Conservation (phyloP, 2,329 filamentous ascomycete species). For the Thermothelomyces thermophilus region DNA sequence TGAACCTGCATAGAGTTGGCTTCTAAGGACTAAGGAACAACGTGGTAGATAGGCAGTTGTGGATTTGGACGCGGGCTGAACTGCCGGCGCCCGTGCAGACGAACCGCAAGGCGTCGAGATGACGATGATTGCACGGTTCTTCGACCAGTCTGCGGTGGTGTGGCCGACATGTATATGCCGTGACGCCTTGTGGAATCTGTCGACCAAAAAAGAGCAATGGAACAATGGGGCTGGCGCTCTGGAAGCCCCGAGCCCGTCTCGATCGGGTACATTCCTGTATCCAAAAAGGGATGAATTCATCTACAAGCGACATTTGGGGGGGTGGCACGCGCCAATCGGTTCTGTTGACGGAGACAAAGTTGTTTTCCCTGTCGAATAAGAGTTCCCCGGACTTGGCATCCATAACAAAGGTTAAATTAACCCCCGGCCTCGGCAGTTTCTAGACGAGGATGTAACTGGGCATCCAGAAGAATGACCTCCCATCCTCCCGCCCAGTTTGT, state of each 20-base stretch:
- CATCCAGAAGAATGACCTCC: background rate
- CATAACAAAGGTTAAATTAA: slow-evolving; percentile 6
- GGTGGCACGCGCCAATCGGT: slow-evolving; percentile 3
- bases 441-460: background rate
- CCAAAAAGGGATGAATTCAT: slow-evolving; percentile 1
- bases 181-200: background rate
- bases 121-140: too few species aligned
- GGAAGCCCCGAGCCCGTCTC: slow-evolving; percentile 1
- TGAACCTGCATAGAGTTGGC: too few species aligned
- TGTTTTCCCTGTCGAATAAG: background rate
- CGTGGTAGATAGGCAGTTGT: too few species aligned
- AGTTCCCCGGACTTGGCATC: slow-evolving; percentile 10
- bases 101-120: too few species aligned
- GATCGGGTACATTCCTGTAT: slow-evolving; percentile 1
- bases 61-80: too few species aligned
- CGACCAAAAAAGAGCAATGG: background rate
- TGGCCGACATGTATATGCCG: too few species aligned
- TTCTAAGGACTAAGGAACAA: too few species aligned
- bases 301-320: background rate
- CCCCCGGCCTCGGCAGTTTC: background rate
- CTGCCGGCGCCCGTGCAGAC: too few species aligned
- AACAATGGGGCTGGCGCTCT: background rate
- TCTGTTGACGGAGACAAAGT: slow-evolving; percentile 1
- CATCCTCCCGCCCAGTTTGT: background rate
- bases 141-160: too few species aligned